phyloP scores from a whole-genome alignment of 192 early-diverging fungal species.

The Podila epigama region DNA sequence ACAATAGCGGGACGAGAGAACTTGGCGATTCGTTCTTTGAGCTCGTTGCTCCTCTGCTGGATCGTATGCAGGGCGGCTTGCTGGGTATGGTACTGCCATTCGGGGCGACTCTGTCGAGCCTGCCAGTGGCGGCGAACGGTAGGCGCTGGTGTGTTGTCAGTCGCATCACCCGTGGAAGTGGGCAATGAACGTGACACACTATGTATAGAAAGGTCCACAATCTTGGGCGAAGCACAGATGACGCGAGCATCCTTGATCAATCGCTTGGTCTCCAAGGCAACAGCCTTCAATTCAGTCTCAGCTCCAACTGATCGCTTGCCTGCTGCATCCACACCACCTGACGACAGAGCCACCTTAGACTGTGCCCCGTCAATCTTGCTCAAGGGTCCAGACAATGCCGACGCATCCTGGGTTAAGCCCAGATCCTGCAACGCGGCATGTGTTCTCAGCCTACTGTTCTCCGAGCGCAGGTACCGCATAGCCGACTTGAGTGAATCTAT shows the following conservation, averaged over 20 bases:
- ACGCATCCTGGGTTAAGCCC: slow-evolving; percentile 29
- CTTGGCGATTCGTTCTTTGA: slow-evolving; percentile 49
- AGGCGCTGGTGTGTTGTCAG: slow-evolving; percentile 4
- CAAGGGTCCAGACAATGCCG: slow-evolving; percentile 38
- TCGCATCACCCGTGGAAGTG: background rate
- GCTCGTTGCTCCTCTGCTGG: slow-evolving; percentile 58
- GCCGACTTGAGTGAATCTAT: slow-evolving; percentile 78
- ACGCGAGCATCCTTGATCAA: slow-evolving; percentile 51
- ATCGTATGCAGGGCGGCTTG: slow-evolving; percentile 62
- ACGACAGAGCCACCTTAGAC: background rate
- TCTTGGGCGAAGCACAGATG: slow-evolving; percentile 58
- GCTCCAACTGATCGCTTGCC: slow-evolving; percentile 8
- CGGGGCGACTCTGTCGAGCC: slow-evolving; percentile 51
- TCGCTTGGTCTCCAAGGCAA: slow-evolving; percentile 57
- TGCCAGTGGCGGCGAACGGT: slow-evolving; percentile 51
- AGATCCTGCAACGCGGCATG: slow-evolving; percentile 55
- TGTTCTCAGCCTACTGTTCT: slow-evolving; percentile 84
- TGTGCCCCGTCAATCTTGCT: slow-evolving; percentile 3
- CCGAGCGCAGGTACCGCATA: slow-evolving; percentile 76
- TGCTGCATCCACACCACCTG: background rate
- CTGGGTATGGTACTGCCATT: slow-evolving; percentile 64
- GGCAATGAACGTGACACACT: background rate
- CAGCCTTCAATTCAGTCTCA: slow-evolving; percentile 41
- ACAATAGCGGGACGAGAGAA: slow-evolving; percentile 11
- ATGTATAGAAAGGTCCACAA: slow-evolving; percentile 53